phyloP scores from a whole-genome alignment of 148 eudicot genomes.

The Rhododendron simsii region DNA sequence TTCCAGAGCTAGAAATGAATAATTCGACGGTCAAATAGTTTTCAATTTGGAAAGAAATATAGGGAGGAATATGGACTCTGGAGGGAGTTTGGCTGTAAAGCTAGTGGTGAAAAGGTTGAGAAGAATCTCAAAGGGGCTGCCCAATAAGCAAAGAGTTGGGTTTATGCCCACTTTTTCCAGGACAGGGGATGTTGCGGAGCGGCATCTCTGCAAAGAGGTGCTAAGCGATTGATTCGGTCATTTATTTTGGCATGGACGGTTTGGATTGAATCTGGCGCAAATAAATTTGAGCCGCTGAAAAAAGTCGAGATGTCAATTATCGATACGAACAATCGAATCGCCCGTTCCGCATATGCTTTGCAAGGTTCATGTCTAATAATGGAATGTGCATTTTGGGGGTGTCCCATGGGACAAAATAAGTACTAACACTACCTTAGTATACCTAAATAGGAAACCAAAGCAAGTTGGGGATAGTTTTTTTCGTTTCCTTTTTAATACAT shows the following conservation, averaged over 20 bases:
- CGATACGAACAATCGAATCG: no score
- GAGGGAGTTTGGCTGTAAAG: constrained; percentile 2
- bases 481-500: no score
- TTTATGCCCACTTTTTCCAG: not conserved
- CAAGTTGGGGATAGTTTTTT: not conserved
- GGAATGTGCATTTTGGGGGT: constrained; percentile 6
- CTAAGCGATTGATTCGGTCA: no score
- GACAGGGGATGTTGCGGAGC: no score
- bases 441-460: not conserved
- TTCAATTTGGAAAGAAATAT: not conserved
- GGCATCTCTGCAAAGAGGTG: no score
- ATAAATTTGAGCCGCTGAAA: no score
- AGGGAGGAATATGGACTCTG: not conserved
- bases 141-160: not conserved
- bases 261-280: no score
- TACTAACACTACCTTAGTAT: not conserved
- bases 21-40: not conserved
- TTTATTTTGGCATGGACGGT: no score
- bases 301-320: no score
- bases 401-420: not conserved
- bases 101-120: not conserved
- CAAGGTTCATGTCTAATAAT: not conserved
- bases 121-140: not conserved
- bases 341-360: no score
- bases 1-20: not conserved